Percentiles rank a stretch among this genome's conserved stretches.
Evolutionary conservation across 352 stramenopile species (phyloP).

Genomic region (Elongisporangium senticosum): DNA sequence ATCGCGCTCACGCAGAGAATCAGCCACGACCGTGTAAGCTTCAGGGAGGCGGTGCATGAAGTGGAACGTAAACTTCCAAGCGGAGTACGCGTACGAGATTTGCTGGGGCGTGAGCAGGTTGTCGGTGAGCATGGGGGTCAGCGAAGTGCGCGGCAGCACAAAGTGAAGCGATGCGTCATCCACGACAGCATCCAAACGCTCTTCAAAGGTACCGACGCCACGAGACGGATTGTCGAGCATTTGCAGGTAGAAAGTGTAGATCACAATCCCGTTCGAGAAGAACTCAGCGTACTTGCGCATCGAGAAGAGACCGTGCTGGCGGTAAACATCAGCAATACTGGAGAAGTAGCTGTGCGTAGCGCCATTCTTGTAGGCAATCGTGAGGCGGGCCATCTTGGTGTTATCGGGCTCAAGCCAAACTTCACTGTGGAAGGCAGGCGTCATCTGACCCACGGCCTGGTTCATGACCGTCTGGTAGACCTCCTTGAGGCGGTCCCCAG

Average conservation of each 20-base stretch:
- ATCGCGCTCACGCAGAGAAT: slow-evolving; percentile 74
- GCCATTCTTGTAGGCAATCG: slow-evolving; percentile 70
- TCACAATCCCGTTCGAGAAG: slow-evolving; percentile 80
- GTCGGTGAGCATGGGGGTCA: slow-evolving; percentile 78
- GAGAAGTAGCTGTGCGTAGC: slow-evolving; percentile 85
- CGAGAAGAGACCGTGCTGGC: slow-evolving; percentile 76
- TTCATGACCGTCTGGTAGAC: slow-evolving; percentile 80
- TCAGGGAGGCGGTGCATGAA: slow-evolving; percentile 84
- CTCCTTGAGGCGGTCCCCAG: slow-evolving; percentile 53
- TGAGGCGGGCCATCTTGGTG: slow-evolving; percentile 74
- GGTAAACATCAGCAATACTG: slow-evolving; percentile 81
- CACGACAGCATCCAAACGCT: slow-evolving; percentile 58
- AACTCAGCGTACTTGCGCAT: slow-evolving; percentile 83
- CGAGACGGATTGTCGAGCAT: slow-evolving; percentile 50
- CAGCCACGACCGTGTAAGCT: slow-evolving; percentile 70
- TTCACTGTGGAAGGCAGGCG: slow-evolving; percentile 74
- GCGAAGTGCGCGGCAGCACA: slow-evolving; percentile 74
- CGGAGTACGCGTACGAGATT: slow-evolving; percentile 81
- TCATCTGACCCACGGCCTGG: slow-evolving; percentile 70
- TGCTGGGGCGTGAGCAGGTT: slow-evolving; percentile 69
- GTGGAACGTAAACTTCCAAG: slow-evolving; percentile 87
- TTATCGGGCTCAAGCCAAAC: slow-evolving; percentile 66
- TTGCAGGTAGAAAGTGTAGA: slow-evolving; percentile 84
- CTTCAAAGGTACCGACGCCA: slow-evolving; percentile 54
- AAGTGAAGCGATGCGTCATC: slow-evolving; percentile 80